These are phyloP conservation scores for Kitagawia praeruptora DNA, from an alignment of 129 eudicot species.

Conservation along the genomic window DNA sequence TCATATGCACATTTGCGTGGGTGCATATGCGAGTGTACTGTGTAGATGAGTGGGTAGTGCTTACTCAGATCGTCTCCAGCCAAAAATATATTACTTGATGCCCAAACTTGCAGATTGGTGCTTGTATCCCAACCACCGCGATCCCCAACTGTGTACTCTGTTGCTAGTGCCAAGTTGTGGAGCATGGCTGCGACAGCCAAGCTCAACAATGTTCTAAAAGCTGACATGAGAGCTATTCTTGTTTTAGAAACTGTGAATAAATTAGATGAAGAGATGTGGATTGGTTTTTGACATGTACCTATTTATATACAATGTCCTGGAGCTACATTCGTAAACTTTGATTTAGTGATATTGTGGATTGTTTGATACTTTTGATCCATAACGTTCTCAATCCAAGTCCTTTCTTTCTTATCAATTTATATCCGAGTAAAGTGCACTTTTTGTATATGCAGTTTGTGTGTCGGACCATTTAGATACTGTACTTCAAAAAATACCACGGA, in stretches of 20 bases:
- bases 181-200: slow-evolving; percentile 32
- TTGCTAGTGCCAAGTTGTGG: slow-evolving; percentile 27
- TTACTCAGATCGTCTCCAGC: slow-evolving; percentile 57
- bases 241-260: not conserved
- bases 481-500: no score
- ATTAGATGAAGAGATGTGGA: not conserved
- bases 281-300: not conserved
- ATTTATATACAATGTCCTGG: not conserved
- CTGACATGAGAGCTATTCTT: not conserved
- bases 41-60: not conserved
- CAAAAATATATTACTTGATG: slow-evolving; percentile 36
- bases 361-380: not conserved
- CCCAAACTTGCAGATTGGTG: slow-evolving; percentile 39
- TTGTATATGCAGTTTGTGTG: no score
- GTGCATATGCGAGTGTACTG: not conserved
- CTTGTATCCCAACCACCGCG: slow-evolving; percentile 51
- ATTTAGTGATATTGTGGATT: not conserved
- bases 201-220: slow-evolving; percentile 8
- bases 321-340: not conserved
- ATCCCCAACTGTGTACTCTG: slow-evolving; percentile 45
- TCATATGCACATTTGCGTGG: not conserved
- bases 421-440: no score
- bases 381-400: not conserved
- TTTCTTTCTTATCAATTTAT: no score
- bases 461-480: no score